These are phyloP conservation scores for Austroboletus novae-zelandiae DNA, from an alignment of 1,284 basidiomycete genomes.

Conservation along the genomic window DNA sequence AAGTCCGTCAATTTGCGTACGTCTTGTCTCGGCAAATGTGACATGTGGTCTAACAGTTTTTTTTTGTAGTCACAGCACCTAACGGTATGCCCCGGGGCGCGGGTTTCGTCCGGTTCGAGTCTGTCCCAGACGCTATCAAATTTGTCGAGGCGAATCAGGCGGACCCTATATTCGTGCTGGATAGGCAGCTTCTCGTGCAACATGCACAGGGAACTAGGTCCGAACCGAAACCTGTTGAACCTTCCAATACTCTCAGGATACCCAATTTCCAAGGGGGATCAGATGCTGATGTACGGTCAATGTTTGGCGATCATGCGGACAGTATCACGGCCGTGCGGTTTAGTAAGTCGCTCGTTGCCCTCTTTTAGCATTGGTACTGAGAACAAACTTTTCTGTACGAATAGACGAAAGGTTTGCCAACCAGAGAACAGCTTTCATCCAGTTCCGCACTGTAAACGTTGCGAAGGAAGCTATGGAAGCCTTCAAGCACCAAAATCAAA, in stretches of 20 bases:
- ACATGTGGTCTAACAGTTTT: constrained; percentile 4
- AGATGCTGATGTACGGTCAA: constrained; percentile 15
- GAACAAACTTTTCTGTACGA: not conserved
- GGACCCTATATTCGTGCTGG: constrained; percentile 45
- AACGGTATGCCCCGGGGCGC: constrained; percentile 42
- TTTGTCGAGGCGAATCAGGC: constrained; percentile 35
- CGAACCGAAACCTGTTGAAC: constrained; percentile 11
- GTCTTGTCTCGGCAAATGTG: not conserved
- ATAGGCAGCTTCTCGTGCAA: constrained; percentile 41
- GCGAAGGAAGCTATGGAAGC: constrained; percentile 26
- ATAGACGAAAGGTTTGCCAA: constrained; percentile 6
- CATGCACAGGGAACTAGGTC: constrained; percentile 22
- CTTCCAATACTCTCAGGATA: constrained; percentile 42
- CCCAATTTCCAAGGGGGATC: constrained; percentile 29
- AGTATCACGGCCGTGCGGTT: constrained; percentile 21
- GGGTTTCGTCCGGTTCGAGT: constrained; percentile 44
- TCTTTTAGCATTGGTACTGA: constrained; percentile 2
- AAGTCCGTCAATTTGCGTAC: constrained; percentile 35
- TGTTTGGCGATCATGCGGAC: constrained; percentile 25
- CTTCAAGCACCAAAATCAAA: constrained; percentile 12
- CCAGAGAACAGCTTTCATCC: constrained; percentile 20
- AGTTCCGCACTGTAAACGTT: constrained; percentile 19
- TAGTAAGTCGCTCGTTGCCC: constrained; percentile 14
- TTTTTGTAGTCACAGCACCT: constrained; percentile 24
- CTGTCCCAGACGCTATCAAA: constrained; percentile 34